phyloP scores from a whole-genome alignment of 306 rosid genomes.

The Fagus crenata region DNA sequence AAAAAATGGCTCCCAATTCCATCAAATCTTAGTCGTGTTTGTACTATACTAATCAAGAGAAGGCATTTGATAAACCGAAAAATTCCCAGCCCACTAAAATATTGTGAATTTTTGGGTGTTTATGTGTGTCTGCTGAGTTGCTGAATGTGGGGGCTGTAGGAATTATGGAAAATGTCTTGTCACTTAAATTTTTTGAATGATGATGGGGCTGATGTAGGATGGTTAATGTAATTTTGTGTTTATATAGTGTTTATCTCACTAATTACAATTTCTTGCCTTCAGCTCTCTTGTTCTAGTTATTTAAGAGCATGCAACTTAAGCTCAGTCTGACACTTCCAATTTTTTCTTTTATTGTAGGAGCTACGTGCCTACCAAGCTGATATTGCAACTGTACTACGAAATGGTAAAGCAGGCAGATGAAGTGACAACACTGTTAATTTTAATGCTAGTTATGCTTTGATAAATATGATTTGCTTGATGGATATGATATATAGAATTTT shows the following conservation, averaged over 20 bases:
- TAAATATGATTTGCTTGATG: constrained; percentile 19
- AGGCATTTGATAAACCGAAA: neutral
- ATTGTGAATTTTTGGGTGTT: neutral
- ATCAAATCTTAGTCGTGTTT: neutral
- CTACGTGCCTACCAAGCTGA: constrained; percentile 99
- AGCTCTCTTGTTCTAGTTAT: constrained; percentile 11
- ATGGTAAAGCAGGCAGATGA: constrained; percentile 51
- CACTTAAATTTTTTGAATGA: neutral
- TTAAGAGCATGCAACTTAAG: constrained; percentile 27
- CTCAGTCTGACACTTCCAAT: constrained; percentile 21
- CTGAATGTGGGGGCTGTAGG: neutral
- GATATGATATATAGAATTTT: constrained; percentile 8
- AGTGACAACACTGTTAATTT: constrained; percentile 22
- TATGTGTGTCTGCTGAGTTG: neutral
- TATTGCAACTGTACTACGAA: constrained; percentile 84
- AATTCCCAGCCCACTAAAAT: neutral
- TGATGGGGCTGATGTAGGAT: neutral
- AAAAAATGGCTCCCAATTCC: neutral
- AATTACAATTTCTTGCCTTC: constrained; percentile 8
- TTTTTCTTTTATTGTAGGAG: constrained; percentile 55
- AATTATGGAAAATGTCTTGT: neutral
- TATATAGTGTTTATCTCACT: neutral
- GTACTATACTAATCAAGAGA: neutral
- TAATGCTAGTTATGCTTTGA: constrained; percentile 6
- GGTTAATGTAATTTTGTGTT: neutral